phyloP scores from a whole-genome alignment of 2,329 filamentous ascomycete genomes.

The Cadophora luteo-olivacea region DNA sequence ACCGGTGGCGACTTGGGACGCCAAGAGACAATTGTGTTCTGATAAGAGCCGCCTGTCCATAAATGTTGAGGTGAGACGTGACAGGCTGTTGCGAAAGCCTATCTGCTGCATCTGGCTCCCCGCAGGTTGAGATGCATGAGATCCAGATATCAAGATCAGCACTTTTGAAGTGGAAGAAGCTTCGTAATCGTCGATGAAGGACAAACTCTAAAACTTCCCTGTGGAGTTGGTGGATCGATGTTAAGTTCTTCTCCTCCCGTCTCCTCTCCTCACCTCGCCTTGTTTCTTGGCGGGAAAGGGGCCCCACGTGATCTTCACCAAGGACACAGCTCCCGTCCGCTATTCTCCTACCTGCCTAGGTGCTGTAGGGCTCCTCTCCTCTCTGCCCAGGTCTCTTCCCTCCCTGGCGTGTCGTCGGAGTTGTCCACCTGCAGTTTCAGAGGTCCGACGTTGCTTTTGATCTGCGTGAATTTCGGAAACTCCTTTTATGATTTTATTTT shows the following conservation, averaged over 20 bases:
- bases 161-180: neutral
- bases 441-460: slow-evolving; percentile 2
- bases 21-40: neutral
- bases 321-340: too few relatives aligned
- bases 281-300: neutral
- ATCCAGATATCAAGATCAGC: slow-evolving; percentile 3
- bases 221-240: slow-evolving; percentile 1
- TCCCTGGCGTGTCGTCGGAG: neutral
- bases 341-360: too few relatives aligned
- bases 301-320: neutral
- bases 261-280: neutral
- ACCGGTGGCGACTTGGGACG: neutral
- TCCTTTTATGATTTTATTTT: too few relatives aligned
- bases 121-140: neutral
- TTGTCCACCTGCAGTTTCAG: slow-evolving; percentile 6
- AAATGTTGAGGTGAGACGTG: slow-evolving; percentile 9
- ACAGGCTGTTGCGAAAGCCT: neutral
- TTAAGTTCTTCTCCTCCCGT: neutral
- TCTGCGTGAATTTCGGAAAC: neutral
- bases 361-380: too few relatives aligned
- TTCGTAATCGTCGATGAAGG: slow-evolving; percentile 7
- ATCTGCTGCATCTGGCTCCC: slow-evolving; percentile 5
- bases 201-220: neutral
- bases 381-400: too few relatives aligned
- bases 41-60: neutral